Evolutionary conservation across 306 rosid species (phyloP), one percentile per base, ranked within the genome.

Genomic region (Delonix regia): DNA sequence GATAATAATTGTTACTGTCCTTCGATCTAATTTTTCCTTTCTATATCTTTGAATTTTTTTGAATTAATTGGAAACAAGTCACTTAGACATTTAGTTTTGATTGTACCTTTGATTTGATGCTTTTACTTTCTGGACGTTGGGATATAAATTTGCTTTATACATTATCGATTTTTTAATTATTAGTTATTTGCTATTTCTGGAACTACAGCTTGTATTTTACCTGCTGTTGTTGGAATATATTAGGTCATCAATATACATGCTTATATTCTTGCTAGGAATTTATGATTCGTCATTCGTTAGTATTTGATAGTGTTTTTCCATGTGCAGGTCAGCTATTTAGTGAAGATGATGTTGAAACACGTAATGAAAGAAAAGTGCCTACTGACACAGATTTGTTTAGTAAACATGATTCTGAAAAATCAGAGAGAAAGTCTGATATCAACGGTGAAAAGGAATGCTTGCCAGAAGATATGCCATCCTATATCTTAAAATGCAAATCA

Each of bases 401-500:
- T 81, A 76, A 74, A 77, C 38, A 18, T 83, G 77, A 65, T 79
- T 65, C 83, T 24, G 74, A 83, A 75, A 41, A 62, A 45, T 76
- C 28, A 30, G 83, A 80, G 73, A 65, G 57, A 55, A 60, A 45
- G 65, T 72, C 94, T 68, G 39, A 81, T 33, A 69, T 57, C 22
- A 18, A 27, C 69, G 77, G 42, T 4, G 84, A 80, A 59, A 56
- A 72, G 76, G 83, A 88, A 55, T 64, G 83, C 48, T 36, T 72
- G 45, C 79, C 76, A 7, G 74, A 36, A 41, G 90, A 85, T 77
- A 36, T 73, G 34, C 84, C 90, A 38, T 85, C 74, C 48, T 79
- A 77, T 53, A 57, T 94, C 67, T 77, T 92, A 53, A 83, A 89
- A 83, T 73, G 87, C 85, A 94, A 92, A 83, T 90, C 98, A 42